phyloP scores from a whole-genome alignment of 805 yeast genomes.

The Ogataea angusta region DNA sequence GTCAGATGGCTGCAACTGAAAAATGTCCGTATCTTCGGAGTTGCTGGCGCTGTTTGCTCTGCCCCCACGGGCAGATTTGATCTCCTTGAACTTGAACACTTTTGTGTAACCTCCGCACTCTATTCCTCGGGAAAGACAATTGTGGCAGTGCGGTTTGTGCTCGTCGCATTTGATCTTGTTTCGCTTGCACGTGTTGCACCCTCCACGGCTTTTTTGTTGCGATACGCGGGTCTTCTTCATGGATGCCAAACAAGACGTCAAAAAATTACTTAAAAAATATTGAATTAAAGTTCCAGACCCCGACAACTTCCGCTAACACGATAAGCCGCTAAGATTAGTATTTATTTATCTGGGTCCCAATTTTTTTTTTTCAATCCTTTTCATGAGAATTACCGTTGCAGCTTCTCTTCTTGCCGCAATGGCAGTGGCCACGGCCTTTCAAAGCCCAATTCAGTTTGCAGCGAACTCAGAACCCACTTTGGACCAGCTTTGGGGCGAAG shows the following conservation, averaged over 20 bases:
- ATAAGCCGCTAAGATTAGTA: constrained; percentile 1
- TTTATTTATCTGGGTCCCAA: neutral
- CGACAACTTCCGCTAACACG: neutral
- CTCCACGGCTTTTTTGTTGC: constrained; percentile 22
- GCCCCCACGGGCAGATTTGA: neutral
- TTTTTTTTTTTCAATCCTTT: neutral
- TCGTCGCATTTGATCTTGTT: constrained; percentile 42
- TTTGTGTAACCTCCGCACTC: constrained; percentile 20
- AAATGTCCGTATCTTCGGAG: neutral
- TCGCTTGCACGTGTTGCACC: constrained; percentile 41
- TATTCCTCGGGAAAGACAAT: constrained; percentile 32
- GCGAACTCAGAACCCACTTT: constrained; percentile 34
- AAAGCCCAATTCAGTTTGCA: neutral
- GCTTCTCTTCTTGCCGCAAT: neutral
- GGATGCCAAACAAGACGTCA: neutral
- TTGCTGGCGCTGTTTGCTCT: neutral
- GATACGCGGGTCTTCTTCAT: neutral
- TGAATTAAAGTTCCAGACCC: too few relatives aligned
- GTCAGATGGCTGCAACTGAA: neutral
- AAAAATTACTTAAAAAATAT: too few relatives aligned
- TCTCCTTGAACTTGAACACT: constrained; percentile 15
- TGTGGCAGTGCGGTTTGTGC: constrained; percentile 37
- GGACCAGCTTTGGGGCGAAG: constrained; percentile 67
- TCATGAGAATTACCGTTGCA: neutral
- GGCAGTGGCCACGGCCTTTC: neutral